A percentile compares a stretch with the other conserved stretches of the same genome.
These are phyloP conservation scores for Dillenia turbinata DNA, from an alignment of 164 flowering plant species.

Conservation along the genomic window DNA sequence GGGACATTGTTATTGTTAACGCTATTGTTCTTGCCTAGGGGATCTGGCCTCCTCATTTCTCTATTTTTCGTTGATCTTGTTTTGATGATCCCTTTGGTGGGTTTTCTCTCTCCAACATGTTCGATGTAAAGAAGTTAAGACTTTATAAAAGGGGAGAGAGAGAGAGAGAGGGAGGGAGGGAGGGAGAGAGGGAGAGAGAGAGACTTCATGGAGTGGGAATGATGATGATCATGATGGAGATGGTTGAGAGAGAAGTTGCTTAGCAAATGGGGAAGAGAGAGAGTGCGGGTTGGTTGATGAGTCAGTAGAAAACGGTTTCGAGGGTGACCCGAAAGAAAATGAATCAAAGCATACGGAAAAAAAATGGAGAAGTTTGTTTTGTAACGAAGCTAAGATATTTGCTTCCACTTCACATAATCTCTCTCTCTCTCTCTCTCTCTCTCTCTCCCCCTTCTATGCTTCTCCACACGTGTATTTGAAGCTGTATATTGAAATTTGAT, in stretches of 20 bases:
- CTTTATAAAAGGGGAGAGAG: slow-evolving; percentile 14
- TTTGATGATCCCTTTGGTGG: background rate
- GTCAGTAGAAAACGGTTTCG: slow-evolving; percentile 82
- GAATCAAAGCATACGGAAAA: slow-evolving; percentile 30
- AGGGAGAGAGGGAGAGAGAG: slow-evolving; percentile 17
- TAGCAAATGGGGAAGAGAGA: background rate
- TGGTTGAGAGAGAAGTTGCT: slow-evolving; percentile 13
- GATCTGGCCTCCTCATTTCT: slow-evolving; percentile 37
- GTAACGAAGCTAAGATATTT: slow-evolving; percentile 29
- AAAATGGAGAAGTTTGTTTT: slow-evolving; percentile 20
- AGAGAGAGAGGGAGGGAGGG: slow-evolving; percentile 3
- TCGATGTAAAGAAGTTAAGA: background rate
- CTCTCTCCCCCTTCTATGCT: slow-evolving; percentile 29
- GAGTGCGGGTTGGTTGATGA: slow-evolving; percentile 48
- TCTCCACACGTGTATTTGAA: slow-evolving; percentile 44
- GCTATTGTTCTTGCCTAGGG: slow-evolving; percentile 9
- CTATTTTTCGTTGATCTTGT: background rate
- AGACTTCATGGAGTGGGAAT: slow-evolving; percentile 48
- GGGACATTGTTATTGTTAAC: slow-evolving; percentile 1
- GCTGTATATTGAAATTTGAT: slow-evolving; percentile 5
- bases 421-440: background rate
- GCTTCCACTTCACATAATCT: slow-evolving; percentile 57
- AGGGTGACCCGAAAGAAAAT: slow-evolving; percentile 45
- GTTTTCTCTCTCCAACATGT: background rate
- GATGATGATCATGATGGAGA: slow-evolving; percentile 37